A percentile compares a stretch with the other conserved stretches of the same genome.
Conservation (phyloP, 768 basidiomycete species). For the Rhizopogon roseolus region DNA sequence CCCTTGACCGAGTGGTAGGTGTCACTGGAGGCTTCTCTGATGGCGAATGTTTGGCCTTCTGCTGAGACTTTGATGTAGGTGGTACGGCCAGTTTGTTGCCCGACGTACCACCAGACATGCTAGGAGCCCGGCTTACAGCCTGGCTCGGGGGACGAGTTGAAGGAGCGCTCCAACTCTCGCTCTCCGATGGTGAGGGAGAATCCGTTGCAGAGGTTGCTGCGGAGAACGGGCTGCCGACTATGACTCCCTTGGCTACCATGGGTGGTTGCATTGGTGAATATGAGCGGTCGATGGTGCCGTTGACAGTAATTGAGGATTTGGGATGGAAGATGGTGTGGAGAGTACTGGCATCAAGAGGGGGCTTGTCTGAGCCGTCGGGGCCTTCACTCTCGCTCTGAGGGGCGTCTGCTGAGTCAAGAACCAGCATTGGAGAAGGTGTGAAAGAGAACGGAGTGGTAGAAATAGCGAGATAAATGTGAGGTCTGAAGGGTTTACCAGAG, state of each 20-base stretch:
- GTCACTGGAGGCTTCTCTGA: constrained; percentile 11
- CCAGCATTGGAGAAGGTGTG: constrained; percentile 30
- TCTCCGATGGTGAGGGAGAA: constrained; percentile 53
- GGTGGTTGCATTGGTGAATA: constrained; percentile 15
- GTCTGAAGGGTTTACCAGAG: constrained; percentile 5
- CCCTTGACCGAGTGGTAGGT: constrained; percentile 28
- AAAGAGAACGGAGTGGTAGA: constrained; percentile 13
- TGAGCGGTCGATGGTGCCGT: constrained; percentile 5
- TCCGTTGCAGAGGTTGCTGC: constrained; percentile 34
- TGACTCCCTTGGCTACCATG: constrained; percentile 14
- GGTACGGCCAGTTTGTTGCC: constrained; percentile 26
- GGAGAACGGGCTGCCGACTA: constrained; percentile 21
- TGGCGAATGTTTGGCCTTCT: constrained; percentile 15
- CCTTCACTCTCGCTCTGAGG: constrained; percentile 52
- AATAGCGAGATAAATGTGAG: constrained; percentile 8
- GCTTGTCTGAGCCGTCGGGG: constrained; percentile 57
- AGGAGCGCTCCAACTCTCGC: constrained; percentile 56
- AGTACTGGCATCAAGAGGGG: constrained; percentile 34
- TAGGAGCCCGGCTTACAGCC: constrained; percentile 40
- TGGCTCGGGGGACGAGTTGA: constrained; percentile 59
- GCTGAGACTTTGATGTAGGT: constrained; percentile 21
- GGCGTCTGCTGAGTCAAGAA: constrained; percentile 44
- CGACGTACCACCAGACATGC: constrained; percentile 32
- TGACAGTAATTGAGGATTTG: constrained; percentile 11
- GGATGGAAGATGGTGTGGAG: constrained; percentile 8